Evolutionary conservation across 1,284 basidiomycete species (phyloP), one percentile per base, ranked within the genome.

Genomic region (Cutaneotrichosporon sp.): DNA sequence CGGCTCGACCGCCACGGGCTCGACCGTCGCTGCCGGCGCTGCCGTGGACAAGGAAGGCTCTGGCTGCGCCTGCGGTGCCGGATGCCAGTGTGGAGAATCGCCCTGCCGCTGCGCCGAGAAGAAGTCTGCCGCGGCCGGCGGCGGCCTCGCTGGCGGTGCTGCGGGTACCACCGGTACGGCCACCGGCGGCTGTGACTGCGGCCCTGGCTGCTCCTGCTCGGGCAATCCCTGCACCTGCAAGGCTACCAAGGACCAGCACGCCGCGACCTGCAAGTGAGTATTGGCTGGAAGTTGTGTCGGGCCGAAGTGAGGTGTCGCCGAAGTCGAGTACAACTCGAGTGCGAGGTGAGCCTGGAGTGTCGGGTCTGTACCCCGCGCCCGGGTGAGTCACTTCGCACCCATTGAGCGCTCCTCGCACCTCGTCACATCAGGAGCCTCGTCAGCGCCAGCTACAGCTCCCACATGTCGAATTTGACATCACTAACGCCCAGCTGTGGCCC

Each of bases 41-140:
- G 10, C 18, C 18, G 26, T n/a, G n/a, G n/a, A 17, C 38, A 40
- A 40, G 38, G 38, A 21, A 10, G 38, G 20, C 38, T 20, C 22
- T 15, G n/a, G 4, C 12, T 20, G 20, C 4, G 12, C 21, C 10
- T 47, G 46, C 34, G 34, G 20, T 9, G 46, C 35, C 46, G 46
- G 46, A 34, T 47, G 46, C 46, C n/a, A 14, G 5, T 47, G 46
- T 36, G n/a, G n/a, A n/a, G n/a, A n/a, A n/a, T n/a, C n/a, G n/a
- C n/a, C n/a, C n/a, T n/a, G n/a, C n/a, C n/a, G n/a, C n/a, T n/a
- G n/a, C n/a, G n/a, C n/a, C n/a, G n/a, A n/a, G n/a, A n/a, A n/a
- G n/a, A 52, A 50, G 48, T 45, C 55, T 14, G 36, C 10, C 36
- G 35, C 38, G 20, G 37, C 43, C 4, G 41, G 22, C 15, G n/a